These are phyloP conservation scores for Neocucurbitaria cava DNA, from an alignment of 2,329 filamentous ascomycete genomes.

Conservation along the genomic window DNA sequence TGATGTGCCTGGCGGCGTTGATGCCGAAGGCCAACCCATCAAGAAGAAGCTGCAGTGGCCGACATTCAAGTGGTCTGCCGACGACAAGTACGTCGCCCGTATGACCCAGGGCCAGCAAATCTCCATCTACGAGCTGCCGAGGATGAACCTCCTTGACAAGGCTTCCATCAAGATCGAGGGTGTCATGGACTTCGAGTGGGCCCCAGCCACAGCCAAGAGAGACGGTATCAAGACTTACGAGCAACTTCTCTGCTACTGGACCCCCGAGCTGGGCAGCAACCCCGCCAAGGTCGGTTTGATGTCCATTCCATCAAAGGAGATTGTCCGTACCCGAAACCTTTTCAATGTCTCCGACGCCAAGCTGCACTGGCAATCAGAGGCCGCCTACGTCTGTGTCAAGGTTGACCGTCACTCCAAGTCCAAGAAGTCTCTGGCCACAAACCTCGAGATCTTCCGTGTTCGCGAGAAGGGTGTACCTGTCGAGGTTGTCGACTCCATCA, in stretches of 20 bases:
- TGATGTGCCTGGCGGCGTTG: slow-evolving; percentile 72
- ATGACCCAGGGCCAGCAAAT: slow-evolving; percentile 88
- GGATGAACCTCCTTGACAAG: slow-evolving; percentile 91
- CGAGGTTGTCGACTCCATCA: slow-evolving; percentile 96
- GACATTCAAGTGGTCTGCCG: slow-evolving; percentile 98
- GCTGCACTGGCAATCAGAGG: slow-evolving; percentile 98
- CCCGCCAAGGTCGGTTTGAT: slow-evolving; percentile 96
- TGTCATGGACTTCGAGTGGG: slow-evolving; percentile 98
- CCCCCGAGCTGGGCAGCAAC: slow-evolving; percentile 96
- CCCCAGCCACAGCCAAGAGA: slow-evolving; percentile 79
- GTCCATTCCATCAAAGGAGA: slow-evolving; percentile 93
- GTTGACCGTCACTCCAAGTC: slow-evolving; percentile 98
- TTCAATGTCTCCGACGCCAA: slow-evolving; percentile 99
- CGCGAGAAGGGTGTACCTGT: slow-evolving; percentile 98
- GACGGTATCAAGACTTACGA: slow-evolving; percentile 91
- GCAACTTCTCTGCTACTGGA: slow-evolving; percentile 98
- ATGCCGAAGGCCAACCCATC: slow-evolving; percentile 67
- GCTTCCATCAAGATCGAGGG: slow-evolving; percentile 95
- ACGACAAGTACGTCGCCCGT: slow-evolving; percentile 95
- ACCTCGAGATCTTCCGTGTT: slow-evolving; percentile 97
- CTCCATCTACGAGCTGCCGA: slow-evolving; percentile 86
- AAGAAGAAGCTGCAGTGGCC: slow-evolving; percentile 98
- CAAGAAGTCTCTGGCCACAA: slow-evolving; percentile 96
- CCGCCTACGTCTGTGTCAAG: slow-evolving; percentile 94
- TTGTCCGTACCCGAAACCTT: slow-evolving; percentile 92